These are phyloP conservation scores for Mikania micrantha DNA, from an alignment of 129 eudicot genomes.

Conservation along the genomic window DNA sequence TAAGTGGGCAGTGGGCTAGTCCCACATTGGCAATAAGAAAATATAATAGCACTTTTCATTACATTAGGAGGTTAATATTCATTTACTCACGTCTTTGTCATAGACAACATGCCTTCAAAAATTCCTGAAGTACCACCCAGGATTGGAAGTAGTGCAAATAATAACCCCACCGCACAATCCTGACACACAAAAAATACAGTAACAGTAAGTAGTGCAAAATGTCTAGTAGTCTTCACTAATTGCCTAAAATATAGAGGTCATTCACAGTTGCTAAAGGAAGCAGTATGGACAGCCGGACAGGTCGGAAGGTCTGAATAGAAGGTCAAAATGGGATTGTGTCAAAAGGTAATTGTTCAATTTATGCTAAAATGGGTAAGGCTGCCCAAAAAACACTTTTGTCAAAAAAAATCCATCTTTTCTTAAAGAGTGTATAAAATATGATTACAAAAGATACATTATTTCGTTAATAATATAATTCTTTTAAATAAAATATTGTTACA, in stretches of 20 bases:
- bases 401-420: too few species aligned
- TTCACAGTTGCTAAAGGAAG: not conserved
- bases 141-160: slow-evolving; percentile 81
- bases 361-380: too few species aligned
- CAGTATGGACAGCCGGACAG: not conserved
- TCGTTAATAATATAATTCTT: too few species aligned
- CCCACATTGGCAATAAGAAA: slow-evolving; percentile 75
- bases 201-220: slow-evolving; percentile 70
- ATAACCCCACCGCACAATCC: slow-evolving; percentile 90
- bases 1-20: too few species aligned
- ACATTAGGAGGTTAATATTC: not conserved
- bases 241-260: not conserved
- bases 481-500: too few species aligned
- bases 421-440: too few species aligned
- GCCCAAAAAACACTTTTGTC: too few species aligned
- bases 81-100: slow-evolving; percentile 70
- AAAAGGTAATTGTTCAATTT: too few species aligned
- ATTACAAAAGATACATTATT: too few species aligned
- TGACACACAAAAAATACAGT: slow-evolving; percentile 30
- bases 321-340: too few species aligned
- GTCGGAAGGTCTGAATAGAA: too few species aligned
- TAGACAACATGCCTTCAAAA: slow-evolving; percentile 77
- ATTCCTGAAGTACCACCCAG: slow-evolving; percentile 87
- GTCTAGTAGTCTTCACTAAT: slow-evolving; percentile 20
- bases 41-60: slow-evolving; percentile 5